Evolutionary conservation across 2,329 filamentous ascomycete genomes (phyloP).

Genomic region (Aspergillus intermedius): DNA sequence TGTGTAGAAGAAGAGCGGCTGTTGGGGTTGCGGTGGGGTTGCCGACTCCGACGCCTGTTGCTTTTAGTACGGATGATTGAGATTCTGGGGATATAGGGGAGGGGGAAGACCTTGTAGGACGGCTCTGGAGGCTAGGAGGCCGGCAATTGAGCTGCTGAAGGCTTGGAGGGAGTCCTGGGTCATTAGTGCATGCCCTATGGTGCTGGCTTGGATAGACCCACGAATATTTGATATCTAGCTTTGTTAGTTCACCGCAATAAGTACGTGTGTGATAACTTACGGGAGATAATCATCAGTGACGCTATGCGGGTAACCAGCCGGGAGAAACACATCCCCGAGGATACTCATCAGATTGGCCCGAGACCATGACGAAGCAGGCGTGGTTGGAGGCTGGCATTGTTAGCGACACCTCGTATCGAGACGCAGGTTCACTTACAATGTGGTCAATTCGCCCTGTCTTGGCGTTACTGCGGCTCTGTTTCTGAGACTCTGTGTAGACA

Average conservation of each 20-base stretch:
- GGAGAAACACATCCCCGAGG: constrained; percentile 68
- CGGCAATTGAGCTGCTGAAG: constrained; percentile 38
- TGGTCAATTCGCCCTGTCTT: constrained; percentile 41
- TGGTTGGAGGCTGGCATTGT: constrained; percentile 9
- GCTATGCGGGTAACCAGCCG: constrained; percentile 79
- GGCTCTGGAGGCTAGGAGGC: constrained; percentile 69
- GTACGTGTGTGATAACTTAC: constrained; percentile 33
- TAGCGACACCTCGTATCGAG: neutral
- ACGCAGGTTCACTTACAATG: constrained; percentile 19
- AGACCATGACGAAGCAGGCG: constrained; percentile 17
- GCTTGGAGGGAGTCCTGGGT: constrained; percentile 28
- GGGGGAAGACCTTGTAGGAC: constrained; percentile 60
- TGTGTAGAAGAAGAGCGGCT: constrained; percentile 71
- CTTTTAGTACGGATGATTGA: constrained; percentile 1
- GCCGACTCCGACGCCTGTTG: constrained; percentile 68
- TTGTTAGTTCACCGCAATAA: constrained; percentile 3
- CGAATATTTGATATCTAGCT: constrained; percentile 61
- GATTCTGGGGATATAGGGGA: neutral
- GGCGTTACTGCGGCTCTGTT: constrained; percentile 4
- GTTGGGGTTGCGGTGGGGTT: constrained; percentile 73
- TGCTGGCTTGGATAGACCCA: constrained; percentile 33
- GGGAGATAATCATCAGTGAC: constrained; percentile 78
- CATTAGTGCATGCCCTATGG: neutral
- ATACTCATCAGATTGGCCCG: constrained; percentile 25
- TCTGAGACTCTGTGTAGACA: constrained; percentile 33